Base-by-base conservation (phyloP, 75 land plant genomes). In the Gnetum montanum region DNA sequence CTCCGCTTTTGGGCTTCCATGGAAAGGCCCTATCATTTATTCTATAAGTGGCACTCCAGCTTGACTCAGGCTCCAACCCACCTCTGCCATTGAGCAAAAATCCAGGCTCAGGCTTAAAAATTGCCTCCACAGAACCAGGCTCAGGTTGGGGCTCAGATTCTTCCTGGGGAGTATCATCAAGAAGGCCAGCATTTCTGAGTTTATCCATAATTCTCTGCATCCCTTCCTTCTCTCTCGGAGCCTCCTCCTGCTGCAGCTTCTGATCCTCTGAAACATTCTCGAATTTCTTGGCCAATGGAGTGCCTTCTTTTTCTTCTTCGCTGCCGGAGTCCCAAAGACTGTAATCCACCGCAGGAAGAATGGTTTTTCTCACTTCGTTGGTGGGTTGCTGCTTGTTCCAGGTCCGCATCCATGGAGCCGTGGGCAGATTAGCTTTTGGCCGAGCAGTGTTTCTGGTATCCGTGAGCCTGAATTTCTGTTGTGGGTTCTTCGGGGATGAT, bases 1-100 rank as follows among this genome's bases (percentile, higher is more conserved):
- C n/a, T n/a, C n/a, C n/a, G n/a, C n/a, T n/a, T 28, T 46, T 35
- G 50, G 65, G 68, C 72, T 86, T 83, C 90, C 90, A 86, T 20
- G 84, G 84, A 45, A 73, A 77, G 19, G 8, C 7, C 28, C 34
- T 13, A 13, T 27, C 30, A 4, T 1, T 11, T 7, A 26, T 22
- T 62, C 50, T 30, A 16, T 57, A 61, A 43, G 58, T 62, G 22
- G 64, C 63, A 45, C 53, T 54, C 38, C 51, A 26, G n/a, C 63
- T 54, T 57, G 59, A 36, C 20, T 49, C 48, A 26, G 28, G 38
- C 11, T 64, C 72, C 47, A 65, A 62, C 60, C 75, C 86, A 43
- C 79, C 82, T 49, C 67, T 51, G 6, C 75, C n/a, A 75, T 78
- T 58, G 3, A 81, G 81, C 54, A 74, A 43, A 58, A 64, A 31